A percentile compares a stretch with the other conserved stretches of the same genome.
Evolutionary conservation across 2,329 filamentous ascomycete genomes (phyloP).

Genomic region (Colletotrichum sidae): DNA sequence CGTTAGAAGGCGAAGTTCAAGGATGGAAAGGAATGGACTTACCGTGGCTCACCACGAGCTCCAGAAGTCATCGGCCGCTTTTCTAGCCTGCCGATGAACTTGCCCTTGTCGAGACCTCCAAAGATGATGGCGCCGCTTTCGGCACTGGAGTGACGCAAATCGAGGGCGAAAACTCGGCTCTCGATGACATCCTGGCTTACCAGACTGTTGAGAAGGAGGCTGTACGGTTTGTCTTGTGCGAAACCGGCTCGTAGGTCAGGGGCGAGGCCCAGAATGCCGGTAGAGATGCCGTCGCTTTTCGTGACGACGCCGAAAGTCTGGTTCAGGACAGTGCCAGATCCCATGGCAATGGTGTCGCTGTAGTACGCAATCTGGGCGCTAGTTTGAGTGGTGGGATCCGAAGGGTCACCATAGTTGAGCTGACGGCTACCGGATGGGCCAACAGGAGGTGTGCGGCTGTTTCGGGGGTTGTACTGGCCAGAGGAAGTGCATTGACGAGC

Average conservation of each 20-base stretch:
- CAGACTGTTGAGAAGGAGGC: conserved; percentile 64
- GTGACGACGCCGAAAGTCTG: conserved; percentile 64
- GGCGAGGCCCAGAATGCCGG: conserved; percentile 64
- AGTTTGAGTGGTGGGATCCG: conserved; percentile 49
- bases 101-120: conserved; percentile 64
- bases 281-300: conserved; percentile 58
- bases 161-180: conserved; percentile 63
- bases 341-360: conserved; percentile 58
- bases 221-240: conserved; percentile 55
- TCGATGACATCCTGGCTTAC: conserved; percentile 59
- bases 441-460: conserved; percentile 52
- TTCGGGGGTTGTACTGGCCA: conserved; percentile 56
- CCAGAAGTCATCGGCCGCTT: conserved; percentile 56
- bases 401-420: conserved; percentile 54
- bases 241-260: conserved; percentile 55
- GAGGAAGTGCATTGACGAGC: conserved; percentile 52
- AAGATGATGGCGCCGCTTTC: conserved; percentile 63
- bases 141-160: conserved; percentile 58
- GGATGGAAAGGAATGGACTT: conserved; percentile 34
- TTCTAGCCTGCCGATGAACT: conserved; percentile 60
- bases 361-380: conserved; percentile 58
- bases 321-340: conserved; percentile 49
- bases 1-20: background rate
- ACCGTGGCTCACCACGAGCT: conserved; percentile 46
- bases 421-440: conserved; percentile 52